Evolutionary conservation across 2,329 filamentous ascomycete species (phyloP), one percentile per base, ranked within the genome.

Genomic region (Chaetomiaceae sp.): DNA sequence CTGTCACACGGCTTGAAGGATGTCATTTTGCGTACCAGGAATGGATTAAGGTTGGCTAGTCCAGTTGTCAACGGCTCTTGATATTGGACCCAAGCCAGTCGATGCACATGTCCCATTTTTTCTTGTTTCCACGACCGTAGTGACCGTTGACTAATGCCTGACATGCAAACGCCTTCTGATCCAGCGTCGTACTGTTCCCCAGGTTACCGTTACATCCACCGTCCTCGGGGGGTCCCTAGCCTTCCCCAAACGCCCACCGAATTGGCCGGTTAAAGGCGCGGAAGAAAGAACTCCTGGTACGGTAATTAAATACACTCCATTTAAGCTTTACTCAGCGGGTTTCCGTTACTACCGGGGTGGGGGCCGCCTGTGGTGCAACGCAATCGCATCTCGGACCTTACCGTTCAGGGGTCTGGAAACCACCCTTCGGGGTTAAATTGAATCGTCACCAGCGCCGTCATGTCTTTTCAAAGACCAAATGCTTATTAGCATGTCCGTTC

Each of bases 61-160:
- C 47, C 42, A 42, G 41, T 42, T 10, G 25, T 14, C 16, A 11
- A 18, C 4, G 14, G n/a, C 30, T 33, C 18, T 18, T 11, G 20
- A 50, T 16, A 50, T 47, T 36, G 43, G 33, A 37, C n/a, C 30
- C 20, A 34, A 14, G 13, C 30, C 10, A 14, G 29, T 16, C 7
- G n/a, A 20, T 13, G n/a, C 44, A 29, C 9, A 37, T n/a, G 5
- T 21, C 7, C 33, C 32, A 9, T 5, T 36, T n/a, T 41, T 25
- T 25, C 44, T 40, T 16, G 13, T 11, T 25, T 36, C 23, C 3
- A 11, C 4, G 11, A 16, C 8, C 7, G 9, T 6, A n/a, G 18
- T 9, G 29, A 11, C 25, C 9, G 42, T 48, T 55, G 38, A 55
- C 53, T 55, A 55, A 55, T 52, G 20, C 21, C 36, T 55, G 29